Percentiles rank a stretch among this genome's conserved stretches.
Evolutionary conservation across 2,329 filamentous ascomycete species (phyloP).

Genomic region (Aspergillus persii): DNA sequence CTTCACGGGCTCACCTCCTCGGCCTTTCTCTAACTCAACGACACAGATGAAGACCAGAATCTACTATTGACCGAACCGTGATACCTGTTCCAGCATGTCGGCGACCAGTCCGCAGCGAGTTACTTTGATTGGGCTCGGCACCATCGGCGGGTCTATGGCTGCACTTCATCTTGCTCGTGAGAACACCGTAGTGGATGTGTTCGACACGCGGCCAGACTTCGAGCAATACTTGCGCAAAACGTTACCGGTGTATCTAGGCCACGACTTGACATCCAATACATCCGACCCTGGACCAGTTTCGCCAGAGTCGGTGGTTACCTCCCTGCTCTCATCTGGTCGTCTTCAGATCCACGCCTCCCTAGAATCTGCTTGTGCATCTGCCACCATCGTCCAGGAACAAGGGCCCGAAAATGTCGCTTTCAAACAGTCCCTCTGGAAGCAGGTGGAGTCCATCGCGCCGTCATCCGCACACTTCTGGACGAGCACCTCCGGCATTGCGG

Average conservation of each 20-base stretch:
- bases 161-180: slow-evolving; percentile 33
- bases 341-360: slow-evolving; percentile 16
- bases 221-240: slow-evolving; percentile 42
- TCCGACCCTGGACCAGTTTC: neutral
- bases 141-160: slow-evolving; percentile 57
- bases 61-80: too few species aligned
- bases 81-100: slow-evolving; percentile 8
- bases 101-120: slow-evolving; percentile 22
- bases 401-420: slow-evolving; percentile 54
- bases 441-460: slow-evolving; percentile 49
- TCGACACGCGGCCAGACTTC: slow-evolving; percentile 52
- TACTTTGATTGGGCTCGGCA: slow-evolving; percentile 42
- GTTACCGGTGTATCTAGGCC: slow-evolving; percentile 12
- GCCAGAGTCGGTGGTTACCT: slow-evolving; percentile 4
- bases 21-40: neutral
- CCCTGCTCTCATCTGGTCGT: slow-evolving; percentile 15
- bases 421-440: slow-evolving; percentile 52
- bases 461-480: slow-evolving; percentile 54
- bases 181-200: slow-evolving; percentile 42
- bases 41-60: too few species aligned
- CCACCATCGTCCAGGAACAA: slow-evolving; percentile 59
- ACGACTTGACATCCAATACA: neutral
- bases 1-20: neutral
- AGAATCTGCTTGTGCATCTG: slow-evolving; percentile 25
- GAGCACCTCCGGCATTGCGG: slow-evolving; percentile 57